These are phyloP conservation scores for Suillus americanus DNA, from an alignment of 768 basidiomycete genomes.

Conservation along the genomic window DNA sequence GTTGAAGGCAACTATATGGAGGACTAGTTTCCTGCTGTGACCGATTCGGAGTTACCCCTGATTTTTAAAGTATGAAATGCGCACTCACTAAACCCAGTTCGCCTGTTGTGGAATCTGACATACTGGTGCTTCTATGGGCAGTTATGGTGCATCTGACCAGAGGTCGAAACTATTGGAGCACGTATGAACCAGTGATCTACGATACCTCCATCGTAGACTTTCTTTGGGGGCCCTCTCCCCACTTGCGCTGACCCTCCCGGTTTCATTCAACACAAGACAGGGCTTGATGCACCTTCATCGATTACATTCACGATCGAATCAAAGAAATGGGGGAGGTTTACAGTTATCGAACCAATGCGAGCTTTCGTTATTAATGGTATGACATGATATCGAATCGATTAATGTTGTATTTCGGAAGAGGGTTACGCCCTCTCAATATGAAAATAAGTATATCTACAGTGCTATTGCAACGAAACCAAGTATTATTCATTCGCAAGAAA, in stretches of 20 bases:
- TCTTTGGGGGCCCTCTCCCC: background rate
- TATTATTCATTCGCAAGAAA: background rate
- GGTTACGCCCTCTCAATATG: background rate
- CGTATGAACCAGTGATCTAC: too few species aligned
- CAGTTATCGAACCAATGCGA: background rate
- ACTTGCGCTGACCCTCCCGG: background rate
- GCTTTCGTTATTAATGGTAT: background rate
- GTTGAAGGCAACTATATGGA: too few species aligned
- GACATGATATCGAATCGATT: background rate
- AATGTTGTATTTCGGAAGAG: background rate
- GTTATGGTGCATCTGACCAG: background rate
- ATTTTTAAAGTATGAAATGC: background rate
- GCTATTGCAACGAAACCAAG: background rate
- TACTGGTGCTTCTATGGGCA: background rate
- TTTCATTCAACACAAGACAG: background rate
- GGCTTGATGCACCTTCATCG: background rate
- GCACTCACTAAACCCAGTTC: too few species aligned
- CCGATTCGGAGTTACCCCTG: background rate
- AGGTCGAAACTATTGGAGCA: too few species aligned
- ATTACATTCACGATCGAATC: too few species aligned
- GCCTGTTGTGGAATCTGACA: background rate
- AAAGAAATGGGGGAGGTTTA: background rate
- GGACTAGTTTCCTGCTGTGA: background rate
- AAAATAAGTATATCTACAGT: background rate
- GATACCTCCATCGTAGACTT: background rate